Evolutionary conservation across 208 protist species (phyloP), one percentile per base, ranked within the genome.

Genomic region (Trypanosoma platydactyli): DNA sequence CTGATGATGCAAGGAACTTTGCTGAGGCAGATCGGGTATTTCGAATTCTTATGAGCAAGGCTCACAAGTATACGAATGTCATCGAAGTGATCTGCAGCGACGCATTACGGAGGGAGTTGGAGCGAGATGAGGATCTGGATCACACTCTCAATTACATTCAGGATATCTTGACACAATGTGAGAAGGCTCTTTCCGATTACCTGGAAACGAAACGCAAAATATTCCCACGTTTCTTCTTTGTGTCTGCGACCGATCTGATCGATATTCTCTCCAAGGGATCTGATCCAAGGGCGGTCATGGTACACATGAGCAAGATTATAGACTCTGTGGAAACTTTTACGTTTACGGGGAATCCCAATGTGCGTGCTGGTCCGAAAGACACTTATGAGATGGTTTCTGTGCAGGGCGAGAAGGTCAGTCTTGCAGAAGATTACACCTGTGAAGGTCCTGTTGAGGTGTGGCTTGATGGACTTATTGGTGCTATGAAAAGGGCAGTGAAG

Each of bases 161-260:
- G 71, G 77, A 80, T 45, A 94, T 95, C 33, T 82, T 99, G n/a
- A 79, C 88, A 44, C 80, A 86, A 66, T 99, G 98, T 79, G 96
- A 99, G 76, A 99, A 99, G 86, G 76, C 94, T 7, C 76, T 99
- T 1, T 83, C 93, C 35, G 97, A 99, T 64, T 99, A 99, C 78
- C 83, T 99, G 7, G 98, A 99, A 73, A 98, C 94, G 16, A 99
- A 99, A 85, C 85, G 97, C 30, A 94, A 96, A 59, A 86, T 98
- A 35, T 99, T 99, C 70, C 97, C 98, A n/a, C 87, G 98, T 35
- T 99, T 99, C 85, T 99, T 98, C 83, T 98, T 98, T 73, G 90
- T 98, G 33, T 95, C 90, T 29, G 84, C 91, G 61, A 92, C 89
- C 5, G 97, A 99, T 72, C 80, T 99, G 27, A 95, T 99, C 58